Base-by-base conservation (phyloP, 2,329 filamentous ascomycete species). In the Fusarium paranaense region DNA sequence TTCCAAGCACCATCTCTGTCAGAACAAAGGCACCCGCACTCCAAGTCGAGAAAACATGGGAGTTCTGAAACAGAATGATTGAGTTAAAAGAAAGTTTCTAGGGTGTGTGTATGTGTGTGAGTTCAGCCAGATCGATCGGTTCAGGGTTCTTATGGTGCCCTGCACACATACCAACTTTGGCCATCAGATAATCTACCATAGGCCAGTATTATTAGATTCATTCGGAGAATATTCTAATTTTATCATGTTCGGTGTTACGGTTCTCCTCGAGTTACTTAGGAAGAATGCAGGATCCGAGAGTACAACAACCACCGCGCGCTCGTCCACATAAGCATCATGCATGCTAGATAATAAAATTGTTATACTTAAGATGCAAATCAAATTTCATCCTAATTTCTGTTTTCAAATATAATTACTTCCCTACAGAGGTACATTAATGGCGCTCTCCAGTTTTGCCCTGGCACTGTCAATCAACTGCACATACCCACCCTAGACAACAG, bases 351-450 rank as follows among this genome's bases (percentile, higher is more conserved):
- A 16, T 25, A 27, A 45, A 30, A 11, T 18, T 30, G 5, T 16
- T 9, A 30, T 6, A n/a, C 13, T 50, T 30, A 0, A n/a, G 20
- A 7, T 20, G 5, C 27, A 50, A 52, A 30, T 13, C 18, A n/a
- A 7, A 32, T 8, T 6, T 13, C 14, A 25, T 30, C 10, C 3
- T 30, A 10, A 5, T 52, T 2, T 25, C 7, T 14, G 6, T 20
- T 8, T 10, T 1, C 13, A 25, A 10, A 14, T 4, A 16, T 1
- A 7, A 1, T 10, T 6, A 2, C 13, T 25, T 47, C 7, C 13
- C 20, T 45, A 25, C 4, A 22, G 20, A 45, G 11, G 38, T 20
- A 32, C 2, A 11, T n/a, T 9, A 8, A 8, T 47, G 22, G 14
- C 13, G 22, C 42, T 16, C 14, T 27, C 45, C 45, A 7, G 45